phyloP scores from a whole-genome alignment of 345 rosid genomes.

The Fremontodendron californicum region DNA sequence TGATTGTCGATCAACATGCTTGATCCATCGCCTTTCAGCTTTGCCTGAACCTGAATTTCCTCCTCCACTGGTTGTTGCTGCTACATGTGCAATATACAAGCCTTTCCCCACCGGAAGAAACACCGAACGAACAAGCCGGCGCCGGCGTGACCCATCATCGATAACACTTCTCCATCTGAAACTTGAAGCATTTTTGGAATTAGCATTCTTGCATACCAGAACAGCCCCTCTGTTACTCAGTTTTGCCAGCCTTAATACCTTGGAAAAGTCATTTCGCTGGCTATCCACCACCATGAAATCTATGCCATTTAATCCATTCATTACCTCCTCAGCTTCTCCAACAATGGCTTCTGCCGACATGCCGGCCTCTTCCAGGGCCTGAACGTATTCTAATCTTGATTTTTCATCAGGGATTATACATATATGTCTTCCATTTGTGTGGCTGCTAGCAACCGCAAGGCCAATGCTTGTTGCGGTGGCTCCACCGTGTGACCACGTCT shows the following conservation, averaged over 20 bases:
- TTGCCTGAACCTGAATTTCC: constrained; percentile 30
- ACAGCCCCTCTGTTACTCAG: too few species aligned
- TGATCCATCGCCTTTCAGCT: constrained; percentile 64
- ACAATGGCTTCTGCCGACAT: constrained; percentile 48
- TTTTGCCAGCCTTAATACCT: too few species aligned
- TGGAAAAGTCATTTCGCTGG: too few species aligned
- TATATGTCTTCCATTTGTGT: constrained; percentile 70
- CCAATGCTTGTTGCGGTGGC: constrained; percentile 65
- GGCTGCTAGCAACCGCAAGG: constrained; percentile 56
- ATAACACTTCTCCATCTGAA: constrained; percentile 60
- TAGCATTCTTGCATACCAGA: constrained; percentile 72
- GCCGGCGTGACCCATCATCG: constrained; percentile 43
- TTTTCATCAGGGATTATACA: constrained; percentile 65
- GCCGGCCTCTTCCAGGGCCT: constrained; percentile 39
- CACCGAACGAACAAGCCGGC: constrained; percentile 61
- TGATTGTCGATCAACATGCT: too few species aligned
- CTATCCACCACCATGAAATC: too few species aligned
- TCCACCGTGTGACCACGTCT: constrained; percentile 76
- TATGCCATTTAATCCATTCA: constrained; percentile 42
- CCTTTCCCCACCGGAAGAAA: constrained; percentile 84
- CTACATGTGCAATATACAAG: constrained; percentile 78
- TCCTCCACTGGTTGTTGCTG: constrained; percentile 31
- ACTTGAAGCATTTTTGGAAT: constrained; percentile 30
- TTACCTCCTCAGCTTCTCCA: constrained; percentile 39
- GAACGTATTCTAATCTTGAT: constrained; percentile 48